phyloP scores from a whole-genome alignment of 441 rosid species.

The Eutrema salsugineum region DNA sequence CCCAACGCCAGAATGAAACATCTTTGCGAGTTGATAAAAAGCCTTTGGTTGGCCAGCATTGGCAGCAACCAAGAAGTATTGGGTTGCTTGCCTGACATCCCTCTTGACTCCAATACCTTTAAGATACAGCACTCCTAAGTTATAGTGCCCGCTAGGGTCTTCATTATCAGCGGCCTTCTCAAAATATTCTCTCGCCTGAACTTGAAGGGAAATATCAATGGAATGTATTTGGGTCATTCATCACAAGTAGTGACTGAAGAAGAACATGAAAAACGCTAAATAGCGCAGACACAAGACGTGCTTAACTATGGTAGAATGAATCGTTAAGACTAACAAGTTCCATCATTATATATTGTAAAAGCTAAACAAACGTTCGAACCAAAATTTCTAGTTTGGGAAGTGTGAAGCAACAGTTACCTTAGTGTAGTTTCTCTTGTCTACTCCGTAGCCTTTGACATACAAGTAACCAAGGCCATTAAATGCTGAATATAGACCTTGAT shows the following conservation, averaged over 20 bases:
- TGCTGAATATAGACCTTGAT: slow-evolving; percentile 65
- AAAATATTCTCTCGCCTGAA: slow-evolving; percentile 85
- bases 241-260: not conserved
- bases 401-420: slow-evolving; percentile 39
- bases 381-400: not conserved
- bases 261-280: not conserved
- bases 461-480: slow-evolving; percentile 83
- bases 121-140: slow-evolving; percentile 74
- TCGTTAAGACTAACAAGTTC: not conserved
- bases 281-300: not conserved
- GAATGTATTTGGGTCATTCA: not conserved
- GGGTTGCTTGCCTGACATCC: slow-evolving; percentile 66
- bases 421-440: slow-evolving; percentile 75
- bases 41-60: slow-evolving; percentile 92
- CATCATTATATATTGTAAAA: not conserved
- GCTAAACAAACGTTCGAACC: not conserved
- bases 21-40: slow-evolving; percentile 86
- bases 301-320: not conserved
- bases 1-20: slow-evolving; percentile 83
- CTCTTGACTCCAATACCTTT: slow-evolving; percentile 77
- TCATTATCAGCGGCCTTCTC: slow-evolving; percentile 70
- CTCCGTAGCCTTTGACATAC: slow-evolving; percentile 86
- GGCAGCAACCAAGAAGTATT: slow-evolving; percentile 61
- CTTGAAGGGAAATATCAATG: not conserved
- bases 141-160: slow-evolving; percentile 76